phyloP scores from a whole-genome alignment of 2,329 filamentous ascomycete species.

The Monosporascus sp. region DNA sequence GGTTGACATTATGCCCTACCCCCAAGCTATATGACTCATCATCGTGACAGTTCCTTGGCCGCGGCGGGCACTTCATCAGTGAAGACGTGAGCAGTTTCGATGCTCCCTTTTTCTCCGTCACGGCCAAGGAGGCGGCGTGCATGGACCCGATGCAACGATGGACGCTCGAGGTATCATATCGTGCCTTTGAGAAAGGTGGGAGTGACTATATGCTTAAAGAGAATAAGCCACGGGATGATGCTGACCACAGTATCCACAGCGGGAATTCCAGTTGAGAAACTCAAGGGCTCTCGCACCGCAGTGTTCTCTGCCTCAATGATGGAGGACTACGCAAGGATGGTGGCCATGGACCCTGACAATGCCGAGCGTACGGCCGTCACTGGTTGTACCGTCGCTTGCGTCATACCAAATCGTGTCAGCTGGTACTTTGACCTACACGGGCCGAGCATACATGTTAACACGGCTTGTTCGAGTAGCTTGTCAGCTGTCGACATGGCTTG shows the following conservation, averaged over 20 bases:
- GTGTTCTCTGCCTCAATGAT: constrained; percentile 34
- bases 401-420: constrained; percentile 35
- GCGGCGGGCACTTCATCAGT: constrained; percentile 26
- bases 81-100: constrained; percentile 31
- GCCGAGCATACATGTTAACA: constrained; percentile 31
- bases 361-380: constrained; percentile 26
- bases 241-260: constrained; percentile 13
- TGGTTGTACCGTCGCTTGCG: constrained; percentile 23
- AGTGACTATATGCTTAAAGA: background rate
- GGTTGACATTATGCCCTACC: no score
- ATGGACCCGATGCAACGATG: constrained; percentile 35
- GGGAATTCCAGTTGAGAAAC: constrained; percentile 24
- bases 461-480: constrained; percentile 33
- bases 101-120: constrained; percentile 35
- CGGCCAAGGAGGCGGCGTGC: constrained; percentile 26
- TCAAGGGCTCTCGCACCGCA: constrained; percentile 25
- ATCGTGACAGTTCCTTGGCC: constrained; percentile 10
- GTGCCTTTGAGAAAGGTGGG: constrained; percentile 31
- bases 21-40: no score
- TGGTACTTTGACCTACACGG: constrained; percentile 35
- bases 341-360: constrained; percentile 29
- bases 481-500: constrained; percentile 24
- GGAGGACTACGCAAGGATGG: constrained; percentile 30
- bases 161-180: constrained; percentile 30
- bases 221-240: no score